Percentiles rank a stretch among this genome's conserved stretches.
Conservation (phyloP, 441 rosid genomes). For the Gossypium schwendimanii region DNA sequence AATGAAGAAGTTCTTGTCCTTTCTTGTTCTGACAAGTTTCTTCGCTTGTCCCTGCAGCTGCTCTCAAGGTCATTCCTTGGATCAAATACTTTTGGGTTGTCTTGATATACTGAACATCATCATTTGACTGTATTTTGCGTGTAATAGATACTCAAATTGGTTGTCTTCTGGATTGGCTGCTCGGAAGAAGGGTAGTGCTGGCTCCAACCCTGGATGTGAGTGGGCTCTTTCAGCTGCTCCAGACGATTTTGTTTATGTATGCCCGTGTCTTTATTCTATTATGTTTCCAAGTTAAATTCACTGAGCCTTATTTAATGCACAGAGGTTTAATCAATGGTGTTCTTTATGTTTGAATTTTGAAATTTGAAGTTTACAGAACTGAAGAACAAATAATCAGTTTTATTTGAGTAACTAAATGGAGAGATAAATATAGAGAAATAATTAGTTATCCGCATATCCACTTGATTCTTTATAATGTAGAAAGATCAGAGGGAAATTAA, state of each 20-base stretch:
- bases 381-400: neutral
- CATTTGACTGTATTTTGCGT: slow-evolving; percentile 10
- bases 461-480: neutral
- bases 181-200: slow-evolving; percentile 42
- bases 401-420: neutral
- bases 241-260: slow-evolving; percentile 82
- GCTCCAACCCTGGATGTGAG: slow-evolving; percentile 63
- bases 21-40: slow-evolving; percentile 92
- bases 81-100: slow-evolving; percentile 1
- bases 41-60: slow-evolving; percentile 91
- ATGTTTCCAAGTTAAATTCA: neutral
- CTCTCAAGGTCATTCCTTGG: slow-evolving; percentile 55
- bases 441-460: slow-evolving; percentile 1
- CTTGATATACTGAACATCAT: neutral
- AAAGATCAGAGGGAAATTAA: neutral
- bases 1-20: slow-evolving; percentile 81
- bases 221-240: slow-evolving; percentile 80
- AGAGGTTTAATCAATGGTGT: neutral
- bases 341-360: slow-evolving; percentile 1
- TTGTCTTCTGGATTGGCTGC: slow-evolving; percentile 72
- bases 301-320: neutral
- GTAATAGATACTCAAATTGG: slow-evolving; percentile 72
- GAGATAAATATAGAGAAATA: neutral
- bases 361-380: neutral
- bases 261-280: slow-evolving; percentile 24